Percentiles rank a stretch among this genome's conserved stretches.
phyloP scores from a whole-genome alignment of 1,139 yeast genomes.

The Candida sanyaensis region DNA sequence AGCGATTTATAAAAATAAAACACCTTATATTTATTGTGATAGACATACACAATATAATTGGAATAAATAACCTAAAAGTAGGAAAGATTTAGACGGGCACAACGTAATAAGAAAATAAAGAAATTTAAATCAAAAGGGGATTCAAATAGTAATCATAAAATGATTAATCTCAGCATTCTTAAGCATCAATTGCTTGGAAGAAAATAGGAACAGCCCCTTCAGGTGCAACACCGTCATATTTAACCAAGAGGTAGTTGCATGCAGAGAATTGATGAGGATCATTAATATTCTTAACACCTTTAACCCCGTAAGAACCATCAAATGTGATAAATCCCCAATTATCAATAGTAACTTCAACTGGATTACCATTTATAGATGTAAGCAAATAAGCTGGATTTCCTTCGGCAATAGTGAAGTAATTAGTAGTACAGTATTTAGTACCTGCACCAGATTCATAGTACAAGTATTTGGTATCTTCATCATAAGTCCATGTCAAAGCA shows the following conservation, averaged over 20 bases:
- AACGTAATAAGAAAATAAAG: no score
- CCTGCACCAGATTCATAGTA: slow-evolving; percentile 3
- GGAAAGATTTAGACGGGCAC: no score
- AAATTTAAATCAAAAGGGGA: no score
- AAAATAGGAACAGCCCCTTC: slow-evolving; percentile 5
- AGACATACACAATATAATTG: no score
- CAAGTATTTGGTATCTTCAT: slow-evolving; percentile 2
- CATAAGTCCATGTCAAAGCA: slow-evolving; percentile 3
- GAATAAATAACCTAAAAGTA: no score
- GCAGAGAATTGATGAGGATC: slow-evolving; percentile 6
- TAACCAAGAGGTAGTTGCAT: slow-evolving; percentile 4
- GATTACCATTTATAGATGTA: slow-evolving; percentile 1
- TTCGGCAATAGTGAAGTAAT: slow-evolving; percentile 2
- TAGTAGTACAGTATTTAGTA: neutral
- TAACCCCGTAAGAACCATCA: slow-evolving; percentile 5
- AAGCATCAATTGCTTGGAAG: slow-evolving; percentile 7
- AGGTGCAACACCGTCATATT: slow-evolving; percentile 2
- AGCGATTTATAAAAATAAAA: no score
- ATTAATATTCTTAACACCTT: slow-evolving; percentile 4
- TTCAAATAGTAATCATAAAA: no score
- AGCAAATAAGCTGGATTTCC: slow-evolving; percentile 3
- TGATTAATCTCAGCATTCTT: neutral
- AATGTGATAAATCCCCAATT: slow-evolving; percentile 4
- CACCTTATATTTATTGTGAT: no score
- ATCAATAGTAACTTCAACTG: neutral